These are phyloP conservation scores for Phytophthora lateralis DNA, from an alignment of 352 stramenopile species.

Conservation along the genomic window DNA sequence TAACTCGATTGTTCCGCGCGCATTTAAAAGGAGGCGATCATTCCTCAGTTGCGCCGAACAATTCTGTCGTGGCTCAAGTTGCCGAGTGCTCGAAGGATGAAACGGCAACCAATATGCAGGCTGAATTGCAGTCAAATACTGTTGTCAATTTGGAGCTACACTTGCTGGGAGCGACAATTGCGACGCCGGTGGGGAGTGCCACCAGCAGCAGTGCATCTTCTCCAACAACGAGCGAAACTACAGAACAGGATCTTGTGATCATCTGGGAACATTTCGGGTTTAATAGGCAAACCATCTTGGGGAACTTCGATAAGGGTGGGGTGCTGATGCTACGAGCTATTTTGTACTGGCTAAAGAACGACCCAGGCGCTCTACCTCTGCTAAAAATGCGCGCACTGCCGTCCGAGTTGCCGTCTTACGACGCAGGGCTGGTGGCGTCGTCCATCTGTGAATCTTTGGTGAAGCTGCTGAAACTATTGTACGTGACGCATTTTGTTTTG, in stretches of 20 bases:
- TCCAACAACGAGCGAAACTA: slow-evolving; percentile 19
- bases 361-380: slow-evolving; percentile 46
- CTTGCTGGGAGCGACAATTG: slow-evolving; percentile 11
- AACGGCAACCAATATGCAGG: slow-evolving; percentile 7
- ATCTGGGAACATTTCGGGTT: slow-evolving; percentile 83
- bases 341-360: slow-evolving; percentile 68
- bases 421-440: slow-evolving; percentile 69
- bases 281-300: slow-evolving; percentile 59
- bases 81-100: slow-evolving; percentile 17
- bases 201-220: slow-evolving; percentile 23
- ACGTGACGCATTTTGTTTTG: slow-evolving; percentile 28
- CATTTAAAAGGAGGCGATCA: slow-evolving; percentile 32
- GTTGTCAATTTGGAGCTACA: slow-evolving; percentile 21
- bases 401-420: slow-evolving; percentile 61
- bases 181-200: slow-evolving; percentile 14
- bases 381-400: slow-evolving; percentile 64
- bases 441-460: slow-evolving; percentile 76
- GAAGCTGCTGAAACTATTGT: slow-evolving; percentile 77
- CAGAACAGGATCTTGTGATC: slow-evolving; percentile 44
- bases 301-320: slow-evolving; percentile 83
- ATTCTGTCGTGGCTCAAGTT: slow-evolving; percentile 1
- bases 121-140: slow-evolving; percentile 6
- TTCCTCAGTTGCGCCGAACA: slow-evolving; percentile 5
- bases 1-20: slow-evolving; percentile 60
- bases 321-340: slow-evolving; percentile 71